Conservation (phyloP, 2,329 filamentous ascomycete species). For the Cladophialophora yegresii region DNA sequence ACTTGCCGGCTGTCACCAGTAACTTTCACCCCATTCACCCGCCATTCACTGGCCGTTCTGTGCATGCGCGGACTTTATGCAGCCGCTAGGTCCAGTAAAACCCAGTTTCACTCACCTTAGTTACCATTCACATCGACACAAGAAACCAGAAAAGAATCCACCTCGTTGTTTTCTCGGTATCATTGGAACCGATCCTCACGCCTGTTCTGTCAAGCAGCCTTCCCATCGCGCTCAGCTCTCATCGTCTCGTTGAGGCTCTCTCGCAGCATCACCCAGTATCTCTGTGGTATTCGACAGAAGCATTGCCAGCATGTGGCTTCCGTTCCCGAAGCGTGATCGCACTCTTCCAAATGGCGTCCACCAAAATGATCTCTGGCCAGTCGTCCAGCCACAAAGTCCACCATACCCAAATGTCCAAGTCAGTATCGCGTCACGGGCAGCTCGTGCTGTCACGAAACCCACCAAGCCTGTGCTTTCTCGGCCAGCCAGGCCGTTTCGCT, state of each 20-base stretch:
- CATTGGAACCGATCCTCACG: not conserved
- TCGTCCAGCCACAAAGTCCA: constrained; percentile 7
- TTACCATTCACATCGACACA: not conserved
- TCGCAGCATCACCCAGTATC: not conserved
- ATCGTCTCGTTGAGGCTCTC: not conserved
- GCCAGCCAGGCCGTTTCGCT: constrained; percentile 53
- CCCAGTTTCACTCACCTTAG: not conserved
- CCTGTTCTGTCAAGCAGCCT: not conserved
- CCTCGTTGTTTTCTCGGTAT: not conserved
- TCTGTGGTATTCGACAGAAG: not conserved
- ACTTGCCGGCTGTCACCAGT: not conserved
- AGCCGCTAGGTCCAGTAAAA: not conserved
- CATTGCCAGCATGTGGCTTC: constrained; percentile 1
- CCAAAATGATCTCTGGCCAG: constrained; percentile 19
- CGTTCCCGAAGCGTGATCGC: constrained; percentile 9
- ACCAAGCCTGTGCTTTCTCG: constrained; percentile 4
- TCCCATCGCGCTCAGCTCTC: not conserved
- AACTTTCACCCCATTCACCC: not conserved
- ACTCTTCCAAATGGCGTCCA: constrained; percentile 18
- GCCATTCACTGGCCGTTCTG: not conserved
- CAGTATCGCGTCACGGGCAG: not conserved
- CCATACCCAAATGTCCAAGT: not conserved
- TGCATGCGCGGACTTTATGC: not conserved
- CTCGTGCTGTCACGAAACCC: not conserved
- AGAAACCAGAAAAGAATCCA: not conserved